These are phyloP conservation scores for Notholithocarpus densiflorus DNA, from an alignment of 306 rosid genomes.

Conservation along the genomic window DNA sequence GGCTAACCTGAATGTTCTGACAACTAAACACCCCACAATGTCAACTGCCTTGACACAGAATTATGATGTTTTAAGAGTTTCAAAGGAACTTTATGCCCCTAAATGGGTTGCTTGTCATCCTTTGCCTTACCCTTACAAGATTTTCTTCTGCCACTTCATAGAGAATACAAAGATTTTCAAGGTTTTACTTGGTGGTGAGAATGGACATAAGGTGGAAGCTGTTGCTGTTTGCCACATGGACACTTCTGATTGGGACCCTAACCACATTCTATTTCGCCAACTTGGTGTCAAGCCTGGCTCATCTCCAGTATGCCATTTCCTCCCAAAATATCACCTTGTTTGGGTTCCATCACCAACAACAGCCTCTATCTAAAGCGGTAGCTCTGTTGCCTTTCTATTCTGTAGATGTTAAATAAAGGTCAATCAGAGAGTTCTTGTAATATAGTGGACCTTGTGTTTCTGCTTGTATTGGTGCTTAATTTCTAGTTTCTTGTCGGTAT, in stretches of 20 bases:
- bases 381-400: background rate
- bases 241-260: conserved; percentile 54
- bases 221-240: conserved; percentile 60
- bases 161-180: conserved; percentile 47
- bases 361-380: conserved; percentile 21
- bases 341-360: conserved; percentile 43
- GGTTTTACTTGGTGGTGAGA: conserved; percentile 43
- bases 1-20: conserved; percentile 21
- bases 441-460: background rate
- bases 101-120: conserved; percentile 62
- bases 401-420: background rate
- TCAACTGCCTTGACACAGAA: conserved; percentile 33
- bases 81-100: conserved; percentile 45
- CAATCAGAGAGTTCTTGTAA: background rate
- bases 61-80: conserved; percentile 33
- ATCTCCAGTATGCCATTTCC: conserved; percentile 55
- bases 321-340: conserved; percentile 50
- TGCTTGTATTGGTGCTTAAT: background rate
- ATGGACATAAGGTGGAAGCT: conserved; percentile 47
- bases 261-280: conserved; percentile 24
- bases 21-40: conserved; percentile 35
- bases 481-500: background rate
- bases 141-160: conserved; percentile 55
- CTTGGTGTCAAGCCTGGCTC: conserved; percentile 40
- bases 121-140: conserved; percentile 41